Percentiles rank a stretch among this genome's conserved stretches.
These are phyloP conservation scores for Blepharisma undulans DNA, from an alignment of 169 alveolate species.

Conservation along the genomic window DNA sequence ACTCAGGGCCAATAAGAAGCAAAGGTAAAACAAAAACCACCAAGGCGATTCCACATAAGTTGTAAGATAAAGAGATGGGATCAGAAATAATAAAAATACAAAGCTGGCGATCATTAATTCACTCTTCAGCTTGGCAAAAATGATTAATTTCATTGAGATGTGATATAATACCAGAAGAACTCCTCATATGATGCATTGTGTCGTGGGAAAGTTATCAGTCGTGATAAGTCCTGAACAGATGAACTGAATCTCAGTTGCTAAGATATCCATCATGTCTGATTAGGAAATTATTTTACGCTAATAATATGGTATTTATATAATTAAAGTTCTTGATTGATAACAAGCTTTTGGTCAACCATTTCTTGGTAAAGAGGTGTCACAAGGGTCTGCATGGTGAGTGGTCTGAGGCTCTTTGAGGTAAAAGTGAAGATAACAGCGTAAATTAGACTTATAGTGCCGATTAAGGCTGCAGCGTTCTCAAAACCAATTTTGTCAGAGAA, in stretches of 20 bases:
- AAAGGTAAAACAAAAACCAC: background rate
- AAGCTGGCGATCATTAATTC: background rate
- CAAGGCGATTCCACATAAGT: background rate
- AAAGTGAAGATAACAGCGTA: background rate
- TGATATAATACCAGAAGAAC: background rate
- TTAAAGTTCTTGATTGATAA: background rate
- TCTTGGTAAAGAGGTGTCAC: background rate
- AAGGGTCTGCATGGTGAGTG: background rate
- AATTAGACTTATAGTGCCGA: background rate
- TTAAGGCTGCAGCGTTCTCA: background rate
- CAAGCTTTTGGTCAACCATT: background rate
- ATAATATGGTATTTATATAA: background rate
- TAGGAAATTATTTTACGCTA: background rate
- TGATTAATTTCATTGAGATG: background rate
- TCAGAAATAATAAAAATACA: background rate
- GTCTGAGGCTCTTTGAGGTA: background rate
- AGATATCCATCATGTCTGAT: background rate
- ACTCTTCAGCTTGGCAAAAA: background rate
- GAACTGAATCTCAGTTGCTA: background rate
- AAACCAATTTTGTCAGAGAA: background rate
- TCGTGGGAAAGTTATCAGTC: background rate
- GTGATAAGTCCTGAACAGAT: background rate
- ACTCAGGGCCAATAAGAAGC: background rate
- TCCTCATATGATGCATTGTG: background rate
- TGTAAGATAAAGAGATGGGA: background rate